Evolutionary conservation across 2,329 filamentous ascomycete genomes (phyloP).

Genomic region (Aspergillus spinulosporus): DNA sequence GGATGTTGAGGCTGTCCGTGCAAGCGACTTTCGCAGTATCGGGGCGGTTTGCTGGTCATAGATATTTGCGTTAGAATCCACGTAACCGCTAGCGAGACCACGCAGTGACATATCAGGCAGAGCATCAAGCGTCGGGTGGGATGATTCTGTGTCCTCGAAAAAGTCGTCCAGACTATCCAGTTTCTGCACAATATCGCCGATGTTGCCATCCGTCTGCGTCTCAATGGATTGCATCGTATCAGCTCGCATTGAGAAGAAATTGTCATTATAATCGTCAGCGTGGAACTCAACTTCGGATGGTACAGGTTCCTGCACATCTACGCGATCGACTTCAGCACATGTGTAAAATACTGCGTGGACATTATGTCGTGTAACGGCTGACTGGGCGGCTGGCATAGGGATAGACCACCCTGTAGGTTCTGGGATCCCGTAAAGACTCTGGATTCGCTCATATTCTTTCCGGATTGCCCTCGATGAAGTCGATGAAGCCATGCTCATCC

Average conservation of each 20-base stretch:
- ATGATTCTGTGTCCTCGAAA: conserved; percentile 67
- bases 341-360: conserved; percentile 97
- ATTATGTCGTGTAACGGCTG: conserved; percentile 80
- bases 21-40: conserved; percentile 79
- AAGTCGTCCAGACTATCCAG: conserved; percentile 79
- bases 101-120: conserved; percentile 40
- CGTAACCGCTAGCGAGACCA: conserved; percentile 61
- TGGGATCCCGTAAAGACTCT: conserved; percentile 94
- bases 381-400: conserved; percentile 86
- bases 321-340: conserved; percentile 67
- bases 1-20: conserved; percentile 67
- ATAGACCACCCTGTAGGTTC: conserved; percentile 96
- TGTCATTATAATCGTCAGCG: conserved; percentile 76
- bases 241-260: conserved; percentile 76
- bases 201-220: conserved; percentile 58
- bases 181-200: conserved; percentile 79
- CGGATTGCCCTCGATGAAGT: conserved; percentile 80
- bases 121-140: conserved; percentile 55
- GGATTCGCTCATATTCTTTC: conserved; percentile 92
- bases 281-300: conserved; percentile 93
- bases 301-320: conserved; percentile 61
- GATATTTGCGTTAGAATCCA: conserved; percentile 74
- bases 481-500: conserved; percentile 92
- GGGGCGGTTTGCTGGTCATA: conserved; percentile 93
- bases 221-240: conserved; percentile 95